Base-by-base conservation (phyloP, 768 basidiomycete genomes). In the Pulveroboletus sp. region DNA sequence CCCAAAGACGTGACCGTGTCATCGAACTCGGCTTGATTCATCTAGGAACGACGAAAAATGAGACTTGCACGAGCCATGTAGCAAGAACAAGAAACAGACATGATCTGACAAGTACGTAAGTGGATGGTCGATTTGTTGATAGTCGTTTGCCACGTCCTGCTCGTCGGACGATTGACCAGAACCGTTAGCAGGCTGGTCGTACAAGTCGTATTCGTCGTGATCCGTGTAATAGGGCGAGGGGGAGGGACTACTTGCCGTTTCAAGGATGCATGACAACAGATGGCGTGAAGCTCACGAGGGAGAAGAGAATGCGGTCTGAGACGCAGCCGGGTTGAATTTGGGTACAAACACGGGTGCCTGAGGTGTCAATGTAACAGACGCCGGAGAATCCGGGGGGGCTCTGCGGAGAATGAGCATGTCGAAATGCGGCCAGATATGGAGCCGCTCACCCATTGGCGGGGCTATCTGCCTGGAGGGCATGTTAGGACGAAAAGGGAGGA, bases 301-400 rank as follows among this genome's bases (percentile, higher is more conserved):
- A 47, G 64, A 63, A 20, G 68, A 57, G 1, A 67, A 54, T 32
- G 63, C 12, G 17, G 53, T 40, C 2, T 60, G 56, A 7, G 62
- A 59, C 12, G 47, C 4, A 7, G 23, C 27, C 4, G 60, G 43
- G 23, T 41, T 88, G 13, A 88, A 86, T 64, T 87, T 90, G 17
- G 90, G 89, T 19, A 93, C 81, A 53, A 93, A 93, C 36, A 92
- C 81, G 30, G 90, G 88, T 4, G 86, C 86, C 54, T 86, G 79
- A 37, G 84, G 76, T 3, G 80, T 76, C 68, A 76, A 62, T 13
- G 73, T 54, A 10, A 67, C 60, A 43, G 72, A 63, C 34, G 62
- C 58, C 26, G 80, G 76, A 17, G 78, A 76, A 37, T 77, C 74
- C n/a, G 74, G 66, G 45, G 60, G 68, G 45, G 71, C 68, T 56